These are phyloP conservation scores for Paramecium pentaurelia DNA, from an alignment of 73 alveolate species.

Conservation along the genomic window DNA sequence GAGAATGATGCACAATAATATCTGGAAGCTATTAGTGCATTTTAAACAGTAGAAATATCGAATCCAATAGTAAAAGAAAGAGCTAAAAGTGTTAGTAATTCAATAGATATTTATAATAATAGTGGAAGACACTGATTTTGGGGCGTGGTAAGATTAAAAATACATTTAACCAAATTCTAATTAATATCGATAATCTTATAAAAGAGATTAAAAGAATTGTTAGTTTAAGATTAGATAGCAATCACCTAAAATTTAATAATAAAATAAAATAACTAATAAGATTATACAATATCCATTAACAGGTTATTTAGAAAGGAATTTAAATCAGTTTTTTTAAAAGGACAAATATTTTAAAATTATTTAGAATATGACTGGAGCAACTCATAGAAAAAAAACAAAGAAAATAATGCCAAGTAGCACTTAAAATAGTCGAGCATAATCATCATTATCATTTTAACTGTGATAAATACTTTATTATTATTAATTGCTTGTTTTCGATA, in stretches of 20 bases:
- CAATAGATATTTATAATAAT: not conserved
- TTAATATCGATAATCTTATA: not conserved
- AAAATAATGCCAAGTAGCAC: not conserved
- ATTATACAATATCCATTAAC: not conserved
- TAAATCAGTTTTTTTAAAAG: not conserved
- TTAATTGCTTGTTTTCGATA: not conserved
- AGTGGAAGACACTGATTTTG: slow-evolving; percentile 26
- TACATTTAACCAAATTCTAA: not conserved
- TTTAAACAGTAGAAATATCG: not conserved
- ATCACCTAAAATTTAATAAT: not conserved
- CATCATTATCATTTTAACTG: not conserved
- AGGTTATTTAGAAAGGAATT: not conserved
- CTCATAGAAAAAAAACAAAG: not conserved
- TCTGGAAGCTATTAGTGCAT: not conserved
- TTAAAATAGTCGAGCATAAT: not conserved
- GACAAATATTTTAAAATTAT: not conserved
- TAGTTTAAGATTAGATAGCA: not conserved
- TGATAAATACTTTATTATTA: not conserved
- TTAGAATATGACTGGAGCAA: not conserved
- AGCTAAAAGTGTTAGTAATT: not conserved
- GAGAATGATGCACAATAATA: not conserved
- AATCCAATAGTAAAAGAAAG: not conserved
- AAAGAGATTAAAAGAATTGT: not conserved
- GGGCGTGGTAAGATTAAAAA: not conserved
- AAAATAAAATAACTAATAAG: not conserved